Evolutionary conservation across 352 stramenopile genomes (phyloP), one percentile per base, ranked within the genome.

Genomic region (Pythium insidiosum): DNA sequence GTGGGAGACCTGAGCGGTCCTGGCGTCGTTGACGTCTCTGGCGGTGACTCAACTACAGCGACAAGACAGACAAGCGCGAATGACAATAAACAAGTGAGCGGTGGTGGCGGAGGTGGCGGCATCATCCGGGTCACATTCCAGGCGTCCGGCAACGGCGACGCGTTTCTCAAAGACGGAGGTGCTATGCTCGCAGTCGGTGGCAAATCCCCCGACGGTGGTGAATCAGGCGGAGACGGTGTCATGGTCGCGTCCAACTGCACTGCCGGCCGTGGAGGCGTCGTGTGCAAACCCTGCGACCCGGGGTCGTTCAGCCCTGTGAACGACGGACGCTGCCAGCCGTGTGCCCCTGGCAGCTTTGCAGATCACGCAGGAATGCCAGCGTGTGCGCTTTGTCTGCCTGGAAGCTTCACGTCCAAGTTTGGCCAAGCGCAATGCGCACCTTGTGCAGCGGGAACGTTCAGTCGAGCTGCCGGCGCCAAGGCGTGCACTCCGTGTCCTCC

Each of bases 391-490:
- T 93, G 81, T 37, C 24, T 56, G 9, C 26, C 63, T 39, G 79
- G 79, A 6, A 62, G 66, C 19, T 91, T 87, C 41, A 88, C 81
- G 31, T 34, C 53, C 2, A 70, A 88, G 40, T 91, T 88, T 53
- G 78, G 79, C 5, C 66, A 84, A 43, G 76, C 64, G 25, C 53
- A 55, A 25, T 93, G 81, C 16, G 53, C 64, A 6, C n/a, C 50
- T n/a, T 93, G 81, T 38, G 73, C 64, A 4, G 29, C 68, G 20
- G 81, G 81, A 1, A 65, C 73, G 4, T 89, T 81, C 45, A 46
- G 73, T 15, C 40, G 57, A 22, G 55, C 54, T 18, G 43, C 47
- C 11, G 73, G 77, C 1, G 42, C 76, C 1, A 85, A 75, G 30
- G 63, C 58, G 24, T 93, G 81, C 47, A 46, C 63, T 11, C 47